Conservation (phyloP, 495 filamentous ascomycete species). For the Penicillium canescens region DNA sequence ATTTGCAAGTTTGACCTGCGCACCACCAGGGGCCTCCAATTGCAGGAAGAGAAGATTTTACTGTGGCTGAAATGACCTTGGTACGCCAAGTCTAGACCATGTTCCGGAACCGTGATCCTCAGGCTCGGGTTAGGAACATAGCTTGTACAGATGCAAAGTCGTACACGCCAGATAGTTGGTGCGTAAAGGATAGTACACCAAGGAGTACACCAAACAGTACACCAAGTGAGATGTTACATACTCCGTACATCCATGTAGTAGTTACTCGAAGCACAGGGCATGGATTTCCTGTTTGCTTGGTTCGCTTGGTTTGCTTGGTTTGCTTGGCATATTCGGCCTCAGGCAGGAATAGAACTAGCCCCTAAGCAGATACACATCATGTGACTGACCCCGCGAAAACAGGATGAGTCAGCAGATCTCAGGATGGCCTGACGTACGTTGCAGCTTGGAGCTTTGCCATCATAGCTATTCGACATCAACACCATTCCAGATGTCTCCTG, state of each 20-base stretch:
- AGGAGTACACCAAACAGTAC: too few relatives aligned
- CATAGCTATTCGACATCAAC: neutral
- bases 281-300: too few relatives aligned
- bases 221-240: too few relatives aligned
- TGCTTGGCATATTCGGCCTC: neutral
- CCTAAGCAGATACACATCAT: neutral
- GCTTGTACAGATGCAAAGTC: too few relatives aligned
- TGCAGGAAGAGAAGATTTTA: neutral
- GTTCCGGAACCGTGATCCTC: neutral
- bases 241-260: too few relatives aligned
- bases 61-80: neutral
- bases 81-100: neutral
- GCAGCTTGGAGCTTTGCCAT: slow-evolving; percentile 11
- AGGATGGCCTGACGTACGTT: slow-evolving; percentile 2
- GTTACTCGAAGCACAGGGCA: too few relatives aligned
- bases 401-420: slow-evolving; percentile 11
- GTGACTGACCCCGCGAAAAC: slow-evolving; percentile 5
- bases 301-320: neutral
- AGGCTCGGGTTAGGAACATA: too few relatives aligned
- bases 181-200: neutral
- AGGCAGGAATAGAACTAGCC: neutral
- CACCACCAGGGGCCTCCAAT: neutral
- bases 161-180: neutral
- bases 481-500: slow-evolving; percentile 56
- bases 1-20: neutral